Base-by-base conservation (phyloP, 139 green algal genomes). In the Pleodorina starrii region DNA sequence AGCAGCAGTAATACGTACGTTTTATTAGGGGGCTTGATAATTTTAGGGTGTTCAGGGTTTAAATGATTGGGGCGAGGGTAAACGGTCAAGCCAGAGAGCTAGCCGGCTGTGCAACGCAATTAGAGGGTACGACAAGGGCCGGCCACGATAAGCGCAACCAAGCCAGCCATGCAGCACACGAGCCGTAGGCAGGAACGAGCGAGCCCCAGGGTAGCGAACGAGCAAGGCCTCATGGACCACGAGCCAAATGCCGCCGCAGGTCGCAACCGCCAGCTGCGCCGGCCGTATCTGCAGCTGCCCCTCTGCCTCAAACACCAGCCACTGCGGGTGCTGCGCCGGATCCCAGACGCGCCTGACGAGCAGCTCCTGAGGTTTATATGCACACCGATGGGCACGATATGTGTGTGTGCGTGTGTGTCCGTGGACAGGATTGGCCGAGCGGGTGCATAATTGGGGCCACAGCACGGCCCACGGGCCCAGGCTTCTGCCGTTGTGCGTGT, bases 191-290 rank as follows among this genome's bases (percentile, higher is more conserved):
- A 95, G 81, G 74, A 96, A 95, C 83, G 95, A 88, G 14, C 94
- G 90, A 38, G 94, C 95, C 91, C 95, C 95, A 88, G 93, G 93
- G 84, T 95, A 92, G n/a, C 93, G 92, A 92, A 94, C 94, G 92
- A 94, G 94, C 71, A 95, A 92, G 94, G 93, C 35, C 10, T 81
- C 57, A 93, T 90, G 60, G 63, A 27, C 12, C 92, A 91, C 0
- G 81, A 51, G 17, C 93, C 25, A 9, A 57, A 19, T 29, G 95
- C 90, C 36, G 95, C n/a, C 84, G 35, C 92, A 57, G 27, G 72
- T 0, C 0, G 93, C 92, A 12, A 95, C 79, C 21, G 48, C 32
- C 59, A 95, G 43, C 90, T 96, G 94, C 38, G 21, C 44, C 3
- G 91, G 93, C n/a, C 94, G 86, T 59, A 96, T 96, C 90, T 95